These are phyloP conservation scores for Stevia rebaudiana DNA, from an alignment of 140 eudicot species.

Conservation along the genomic window DNA sequence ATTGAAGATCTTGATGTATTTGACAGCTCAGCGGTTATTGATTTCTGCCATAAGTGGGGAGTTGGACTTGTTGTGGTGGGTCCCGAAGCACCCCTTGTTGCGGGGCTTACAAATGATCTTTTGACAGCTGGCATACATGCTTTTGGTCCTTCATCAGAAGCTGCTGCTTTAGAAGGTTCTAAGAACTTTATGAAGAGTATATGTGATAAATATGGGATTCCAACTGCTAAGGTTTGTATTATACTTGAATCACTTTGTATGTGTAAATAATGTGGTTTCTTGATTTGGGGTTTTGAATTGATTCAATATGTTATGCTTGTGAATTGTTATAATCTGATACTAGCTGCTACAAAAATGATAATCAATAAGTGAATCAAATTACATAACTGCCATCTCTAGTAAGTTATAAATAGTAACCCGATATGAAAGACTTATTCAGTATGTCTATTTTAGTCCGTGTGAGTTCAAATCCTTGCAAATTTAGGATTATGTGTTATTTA, in stretches of 20 bases:
- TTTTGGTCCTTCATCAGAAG: constrained; percentile 95
- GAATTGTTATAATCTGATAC: background rate
- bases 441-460: too few species aligned
- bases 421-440: too few species aligned
- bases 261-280: background rate
- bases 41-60: constrained; percentile 65
- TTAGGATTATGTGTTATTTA: too few species aligned
- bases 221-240: constrained; percentile 73
- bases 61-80: constrained; percentile 91
- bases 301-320: background rate
- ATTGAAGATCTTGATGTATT: constrained; percentile 55
- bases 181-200: constrained; percentile 80
- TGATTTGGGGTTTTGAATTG: background rate
- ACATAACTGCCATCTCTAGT: too few species aligned
- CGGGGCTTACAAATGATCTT: constrained; percentile 93
- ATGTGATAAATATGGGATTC: constrained; percentile 85
- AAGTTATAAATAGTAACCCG: too few species aligned
- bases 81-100: constrained; percentile 91
- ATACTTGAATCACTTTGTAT: background rate
- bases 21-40: constrained; percentile 68
- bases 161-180: constrained; percentile 97
- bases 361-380: too few species aligned
- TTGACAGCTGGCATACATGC: constrained; percentile 73
- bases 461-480: too few species aligned
- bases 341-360: too few species aligned